Evolutionary conservation across 331 rosid species (phyloP).

Genomic region (Prunus yedoensis): DNA sequence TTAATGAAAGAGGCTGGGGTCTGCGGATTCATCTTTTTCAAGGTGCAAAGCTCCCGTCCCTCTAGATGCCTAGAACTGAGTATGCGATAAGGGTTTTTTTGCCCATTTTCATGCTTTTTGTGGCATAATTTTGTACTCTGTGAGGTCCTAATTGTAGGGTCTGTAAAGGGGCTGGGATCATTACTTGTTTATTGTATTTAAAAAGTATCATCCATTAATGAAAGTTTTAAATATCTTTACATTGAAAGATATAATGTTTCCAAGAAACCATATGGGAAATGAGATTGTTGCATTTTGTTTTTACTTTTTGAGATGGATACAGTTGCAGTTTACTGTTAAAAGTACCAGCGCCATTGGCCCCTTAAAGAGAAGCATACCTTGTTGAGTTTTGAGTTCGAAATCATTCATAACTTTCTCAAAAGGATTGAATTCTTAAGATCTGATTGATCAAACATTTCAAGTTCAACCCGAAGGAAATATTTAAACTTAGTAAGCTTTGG

Average conservation of each 20-base stretch:
- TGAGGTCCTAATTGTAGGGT: slow-evolving; percentile 36
- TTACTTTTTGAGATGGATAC: not conserved
- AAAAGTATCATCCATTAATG: slow-evolving; percentile 17
- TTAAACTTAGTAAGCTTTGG: too few relatives aligned
- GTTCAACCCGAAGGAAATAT: not conserved
- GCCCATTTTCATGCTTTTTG: slow-evolving; percentile 34
- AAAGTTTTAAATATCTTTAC: slow-evolving; percentile 16
- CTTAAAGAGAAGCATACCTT: not conserved
- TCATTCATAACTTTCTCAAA: too few relatives aligned
- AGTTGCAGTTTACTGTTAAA: not conserved
- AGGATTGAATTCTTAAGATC: not conserved
- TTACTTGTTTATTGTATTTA: slow-evolving; percentile 10
- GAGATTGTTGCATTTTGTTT: not conserved
- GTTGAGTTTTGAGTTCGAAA: not conserved
- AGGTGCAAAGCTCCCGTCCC: slow-evolving; percentile 15
- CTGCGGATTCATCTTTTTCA: slow-evolving; percentile 6
- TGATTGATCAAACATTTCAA: not conserved
- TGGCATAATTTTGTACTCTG: slow-evolving; percentile 28
- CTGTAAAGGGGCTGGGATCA: slow-evolving; percentile 36
- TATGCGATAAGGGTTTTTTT: slow-evolving; percentile 34
- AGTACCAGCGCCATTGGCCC: not conserved
- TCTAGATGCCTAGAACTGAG: slow-evolving; percentile 24
- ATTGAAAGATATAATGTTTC: not conserved
- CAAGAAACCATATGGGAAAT: not conserved
- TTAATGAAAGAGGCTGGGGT: slow-evolving; percentile 40